Evolutionary conservation across 164 flowering plant species (phyloP).

Genomic region (grape (Vitis vinifera)): DNA sequence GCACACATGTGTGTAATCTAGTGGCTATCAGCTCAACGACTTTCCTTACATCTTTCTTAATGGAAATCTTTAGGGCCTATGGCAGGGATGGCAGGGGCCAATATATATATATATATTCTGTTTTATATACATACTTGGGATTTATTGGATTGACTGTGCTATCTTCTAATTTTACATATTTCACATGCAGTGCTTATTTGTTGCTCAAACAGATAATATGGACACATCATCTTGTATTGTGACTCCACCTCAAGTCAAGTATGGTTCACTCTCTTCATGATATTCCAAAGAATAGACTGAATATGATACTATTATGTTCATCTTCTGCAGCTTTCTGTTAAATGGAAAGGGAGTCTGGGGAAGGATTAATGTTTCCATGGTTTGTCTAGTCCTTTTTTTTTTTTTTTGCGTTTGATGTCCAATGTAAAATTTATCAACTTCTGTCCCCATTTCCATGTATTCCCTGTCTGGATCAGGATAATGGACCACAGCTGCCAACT

Average conservation of each 20-base stretch:
- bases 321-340: conserved; percentile 17
- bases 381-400: conserved; percentile 1
- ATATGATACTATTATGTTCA: not conserved
- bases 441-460: not conserved
- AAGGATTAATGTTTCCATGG: conserved; percentile 11
- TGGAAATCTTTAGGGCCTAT: too few species aligned
- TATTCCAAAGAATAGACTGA: not conserved
- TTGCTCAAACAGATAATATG: conserved; percentile 10
- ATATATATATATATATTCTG: too few species aligned
- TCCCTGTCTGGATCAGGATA: conserved; percentile 9
- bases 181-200: conserved; percentile 9
- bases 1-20: too few species aligned
- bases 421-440: not conserved
- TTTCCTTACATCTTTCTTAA: too few species aligned
- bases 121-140: too few species aligned
- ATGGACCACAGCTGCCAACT: conserved; percentile 18
- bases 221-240: conserved; percentile 16
- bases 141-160: too few species aligned
- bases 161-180: not conserved
- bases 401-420: not conserved
- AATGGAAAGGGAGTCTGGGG: conserved; percentile 15
- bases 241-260: conserved; percentile 19
- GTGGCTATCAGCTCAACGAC: too few species aligned
- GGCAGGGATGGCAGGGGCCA: too few species aligned
- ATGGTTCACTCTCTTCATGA: not conserved